Evolutionary conservation across 176 grass and related monocot genomes (phyloP).

Genomic region (Pharus latifolius): DNA sequence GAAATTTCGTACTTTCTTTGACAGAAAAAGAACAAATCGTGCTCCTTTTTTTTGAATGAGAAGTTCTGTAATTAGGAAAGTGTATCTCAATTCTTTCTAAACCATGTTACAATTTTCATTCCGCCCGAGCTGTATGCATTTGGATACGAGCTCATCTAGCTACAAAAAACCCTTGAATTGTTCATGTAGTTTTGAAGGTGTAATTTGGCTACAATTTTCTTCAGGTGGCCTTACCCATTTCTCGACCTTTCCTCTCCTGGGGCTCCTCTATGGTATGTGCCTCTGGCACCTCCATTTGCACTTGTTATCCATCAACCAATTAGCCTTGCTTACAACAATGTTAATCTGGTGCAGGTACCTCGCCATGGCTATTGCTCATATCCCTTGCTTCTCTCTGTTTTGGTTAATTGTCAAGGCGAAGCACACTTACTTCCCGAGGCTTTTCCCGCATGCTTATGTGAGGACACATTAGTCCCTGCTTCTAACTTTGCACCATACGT

Average conservation of each 20-base stretch:
- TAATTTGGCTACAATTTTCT: conserved; percentile 10
- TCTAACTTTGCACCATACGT: not conserved
- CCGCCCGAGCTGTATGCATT: not conserved
- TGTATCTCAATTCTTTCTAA: not conserved
- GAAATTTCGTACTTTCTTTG: not conserved
- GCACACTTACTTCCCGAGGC: conserved; percentile 35
- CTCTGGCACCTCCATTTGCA: not conserved
- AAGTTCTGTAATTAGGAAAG: not conserved
- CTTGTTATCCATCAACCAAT: not conserved
- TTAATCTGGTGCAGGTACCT: conserved; percentile 48
- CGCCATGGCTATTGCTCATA: conserved; percentile 57
- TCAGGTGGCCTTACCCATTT: conserved; percentile 97
- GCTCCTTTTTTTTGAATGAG: too few species aligned
- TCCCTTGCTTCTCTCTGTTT: conserved; percentile 72
- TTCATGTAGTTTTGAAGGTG: not conserved
- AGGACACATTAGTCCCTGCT: conserved; percentile 20
- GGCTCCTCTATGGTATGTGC: conserved; percentile 62
- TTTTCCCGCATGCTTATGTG: conserved; percentile 54
- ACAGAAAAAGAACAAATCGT: not conserved
- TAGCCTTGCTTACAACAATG: not conserved
- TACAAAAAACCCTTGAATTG: not conserved
- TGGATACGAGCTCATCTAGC: not conserved
- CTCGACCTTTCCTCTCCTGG: conserved; percentile 55
- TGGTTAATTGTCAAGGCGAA: conserved; percentile 68
- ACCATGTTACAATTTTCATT: not conserved